Evolutionary conservation across 768 basidiomycete genomes (phyloP).

Genomic region (Rhodotorula kratochvilovae): DNA sequence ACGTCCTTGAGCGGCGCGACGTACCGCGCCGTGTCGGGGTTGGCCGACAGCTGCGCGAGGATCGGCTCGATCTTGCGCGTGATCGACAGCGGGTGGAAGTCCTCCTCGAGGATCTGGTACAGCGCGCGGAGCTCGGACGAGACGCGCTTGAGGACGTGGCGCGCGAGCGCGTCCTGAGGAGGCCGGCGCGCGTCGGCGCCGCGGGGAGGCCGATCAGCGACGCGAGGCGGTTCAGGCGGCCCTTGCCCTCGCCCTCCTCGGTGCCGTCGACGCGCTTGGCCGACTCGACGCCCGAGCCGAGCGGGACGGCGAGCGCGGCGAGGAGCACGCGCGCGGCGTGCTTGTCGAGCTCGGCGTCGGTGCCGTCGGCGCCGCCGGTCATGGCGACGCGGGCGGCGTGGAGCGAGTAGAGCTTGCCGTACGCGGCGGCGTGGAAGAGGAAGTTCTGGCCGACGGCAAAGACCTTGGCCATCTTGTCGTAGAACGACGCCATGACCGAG

Average conservation of each 20-base stretch:
- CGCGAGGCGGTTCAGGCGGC: slow-evolving; percentile 71
- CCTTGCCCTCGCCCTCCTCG: slow-evolving; percentile 56
- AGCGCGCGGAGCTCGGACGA: slow-evolving; percentile 70
- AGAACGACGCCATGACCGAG: slow-evolving; percentile 97
- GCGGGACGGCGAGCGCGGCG: slow-evolving; percentile 86
- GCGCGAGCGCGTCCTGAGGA: slow-evolving; percentile 80
- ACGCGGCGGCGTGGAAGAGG: slow-evolving; percentile 92
- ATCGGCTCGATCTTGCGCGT: slow-evolving; percentile 73
- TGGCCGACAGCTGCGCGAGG: slow-evolving; percentile 57
- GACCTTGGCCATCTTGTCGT: slow-evolving; percentile 93
- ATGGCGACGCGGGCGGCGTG: slow-evolving; percentile 48
- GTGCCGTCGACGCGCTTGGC: slow-evolving; percentile 26
- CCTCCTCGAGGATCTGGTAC: slow-evolving; percentile 82
- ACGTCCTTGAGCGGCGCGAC: slow-evolving; percentile 85
- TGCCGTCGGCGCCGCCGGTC: slow-evolving; percentile 55
- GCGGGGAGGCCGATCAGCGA: slow-evolving; percentile 76
- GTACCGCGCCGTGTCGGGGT: slow-evolving; percentile 59
- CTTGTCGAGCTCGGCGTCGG: slow-evolving; percentile 68
- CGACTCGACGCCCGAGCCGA: slow-evolving; percentile 54
- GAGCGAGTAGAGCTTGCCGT: slow-evolving; percentile 75
- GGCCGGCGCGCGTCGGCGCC: slow-evolving; percentile 77
- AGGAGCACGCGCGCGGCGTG: slow-evolving; percentile 88
- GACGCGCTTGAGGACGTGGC: slow-evolving; percentile 71
- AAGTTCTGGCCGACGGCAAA: slow-evolving; percentile 93
- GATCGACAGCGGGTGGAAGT: slow-evolving; percentile 85